Conservation (phyloP, 1,284 basidiomycete genomes). For the Rhodofomes roseus region DNA sequence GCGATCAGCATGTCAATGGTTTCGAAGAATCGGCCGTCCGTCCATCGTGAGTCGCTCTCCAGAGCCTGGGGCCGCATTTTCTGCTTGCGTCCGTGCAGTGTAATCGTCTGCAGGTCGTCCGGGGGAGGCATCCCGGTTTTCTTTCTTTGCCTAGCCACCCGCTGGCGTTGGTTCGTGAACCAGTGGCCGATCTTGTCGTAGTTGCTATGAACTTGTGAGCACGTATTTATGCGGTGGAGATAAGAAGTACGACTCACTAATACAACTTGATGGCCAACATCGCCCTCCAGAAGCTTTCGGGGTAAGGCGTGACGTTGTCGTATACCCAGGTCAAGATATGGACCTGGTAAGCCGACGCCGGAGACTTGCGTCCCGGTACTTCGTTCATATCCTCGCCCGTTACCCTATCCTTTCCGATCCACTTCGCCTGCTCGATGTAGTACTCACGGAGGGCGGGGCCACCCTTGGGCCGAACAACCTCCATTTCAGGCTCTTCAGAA, state of each 20-base stretch:
- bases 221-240: neutral
- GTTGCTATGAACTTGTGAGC: neutral
- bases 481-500: neutral
- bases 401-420: neutral
- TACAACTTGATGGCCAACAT: neutral
- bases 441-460: neutral
- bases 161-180: slow-evolving; percentile 5
- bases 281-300: neutral
- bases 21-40: neutral
- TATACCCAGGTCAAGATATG: neutral
- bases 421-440: neutral
- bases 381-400: neutral
- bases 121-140: neutral
- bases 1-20: neutral
- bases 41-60: neutral
- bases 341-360: neutral
- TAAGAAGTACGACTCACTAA: neutral
- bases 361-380: neutral
- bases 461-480: neutral
- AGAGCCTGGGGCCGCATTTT: neutral
- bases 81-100: neutral
- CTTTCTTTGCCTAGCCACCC: neutral
- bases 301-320: neutral
- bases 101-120: neutral
- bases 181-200: neutral